phyloP scores from a whole-genome alignment of 495 filamentous ascomycete genomes.

The Penicillium steckii region DNA sequence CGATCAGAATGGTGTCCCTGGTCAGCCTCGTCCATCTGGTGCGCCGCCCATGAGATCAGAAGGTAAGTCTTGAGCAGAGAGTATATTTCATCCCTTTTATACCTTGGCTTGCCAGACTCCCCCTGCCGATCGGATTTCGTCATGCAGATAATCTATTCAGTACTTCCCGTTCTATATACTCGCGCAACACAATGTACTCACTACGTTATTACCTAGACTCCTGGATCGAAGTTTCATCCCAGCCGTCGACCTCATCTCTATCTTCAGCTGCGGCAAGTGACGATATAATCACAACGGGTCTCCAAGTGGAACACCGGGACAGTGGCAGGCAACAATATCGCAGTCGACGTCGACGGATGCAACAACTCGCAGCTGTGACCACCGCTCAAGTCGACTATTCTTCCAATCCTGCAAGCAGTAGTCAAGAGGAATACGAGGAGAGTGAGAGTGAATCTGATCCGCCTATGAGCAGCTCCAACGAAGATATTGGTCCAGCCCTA shows the following conservation, averaged over 20 bases:
- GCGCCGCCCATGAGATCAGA: slow-evolving; percentile 45
- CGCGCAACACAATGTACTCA: slow-evolving; percentile 49
- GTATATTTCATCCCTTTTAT: slow-evolving; percentile 8
- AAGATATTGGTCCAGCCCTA: slow-evolving; percentile 53
- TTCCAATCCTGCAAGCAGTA: slow-evolving; percentile 56
- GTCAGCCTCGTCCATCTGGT: slow-evolving; percentile 39
- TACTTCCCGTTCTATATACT: background rate
- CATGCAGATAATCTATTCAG: slow-evolving; percentile 8
- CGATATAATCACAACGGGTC: slow-evolving; percentile 83
- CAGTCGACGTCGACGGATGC: slow-evolving; percentile 55
- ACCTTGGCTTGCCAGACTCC: slow-evolving; percentile 10
- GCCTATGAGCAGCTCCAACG: slow-evolving; percentile 81
- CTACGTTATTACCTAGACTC: slow-evolving; percentile 70
- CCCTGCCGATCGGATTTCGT: slow-evolving; percentile 17
- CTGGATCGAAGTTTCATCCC: slow-evolving; percentile 93
- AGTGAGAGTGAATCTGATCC: slow-evolving; percentile 83
- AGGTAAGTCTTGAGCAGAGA: slow-evolving; percentile 31
- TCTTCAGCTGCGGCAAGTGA: slow-evolving; percentile 74
- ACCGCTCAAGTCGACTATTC: slow-evolving; percentile 51
- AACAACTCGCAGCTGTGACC: slow-evolving; percentile 44
- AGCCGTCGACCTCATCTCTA: slow-evolving; percentile 87
- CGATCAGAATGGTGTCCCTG: slow-evolving; percentile 20
- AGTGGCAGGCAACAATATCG: slow-evolving; percentile 32
- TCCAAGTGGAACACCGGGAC: slow-evolving; percentile 64
- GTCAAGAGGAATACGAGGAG: slow-evolving; percentile 87